phyloP scores from a whole-genome alignment of 2,329 filamentous ascomycete species.

The Dactylonectria estremocensis region DNA sequence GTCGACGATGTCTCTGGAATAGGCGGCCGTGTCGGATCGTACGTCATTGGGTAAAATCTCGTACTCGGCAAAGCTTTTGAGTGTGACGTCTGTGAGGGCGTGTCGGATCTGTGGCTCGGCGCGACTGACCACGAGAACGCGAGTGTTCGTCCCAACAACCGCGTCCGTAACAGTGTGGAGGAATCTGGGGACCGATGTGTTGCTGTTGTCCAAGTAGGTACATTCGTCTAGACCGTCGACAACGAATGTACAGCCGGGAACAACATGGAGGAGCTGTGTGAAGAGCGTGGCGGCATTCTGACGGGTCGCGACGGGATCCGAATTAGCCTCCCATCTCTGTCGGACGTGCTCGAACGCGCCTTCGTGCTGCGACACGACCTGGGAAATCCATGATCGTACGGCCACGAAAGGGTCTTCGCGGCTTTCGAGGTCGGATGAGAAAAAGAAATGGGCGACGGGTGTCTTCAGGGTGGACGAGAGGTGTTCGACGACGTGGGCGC shows the following conservation, averaged over 20 bases:
- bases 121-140: slow-evolving; percentile 48
- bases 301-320: too few relatives aligned
- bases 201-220: too few relatives aligned
- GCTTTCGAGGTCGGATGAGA: slow-evolving; percentile 35
- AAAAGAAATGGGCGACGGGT: slow-evolving; percentile 25
- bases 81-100: neutral
- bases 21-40: neutral
- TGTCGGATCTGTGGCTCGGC: slow-evolving; percentile 44
- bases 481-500: slow-evolving; percentile 48
- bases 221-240: too few relatives aligned
- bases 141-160: slow-evolving; percentile 22
- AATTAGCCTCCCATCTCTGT: slow-evolving; percentile 1
- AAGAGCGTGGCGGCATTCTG: too few relatives aligned
- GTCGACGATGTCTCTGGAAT: neutral
- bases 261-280: too few relatives aligned
- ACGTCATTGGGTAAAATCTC: slow-evolving; percentile 38
- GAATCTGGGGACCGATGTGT: slow-evolving; percentile 29
- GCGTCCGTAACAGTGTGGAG: slow-evolving; percentile 30
- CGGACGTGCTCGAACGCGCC: slow-evolving; percentile 34
- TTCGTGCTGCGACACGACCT: slow-evolving; percentile 33
- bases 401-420: slow-evolving; percentile 45
- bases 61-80: slow-evolving; percentile 4
- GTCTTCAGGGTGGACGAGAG: slow-evolving; percentile 22
- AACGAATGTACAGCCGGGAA: too few relatives aligned
- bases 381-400: slow-evolving; percentile 48